These are phyloP conservation scores for Phaeosphaeriaceae sp. DNA, from an alignment of 2,329 filamentous ascomycete genomes.

Conservation along the genomic window DNA sequence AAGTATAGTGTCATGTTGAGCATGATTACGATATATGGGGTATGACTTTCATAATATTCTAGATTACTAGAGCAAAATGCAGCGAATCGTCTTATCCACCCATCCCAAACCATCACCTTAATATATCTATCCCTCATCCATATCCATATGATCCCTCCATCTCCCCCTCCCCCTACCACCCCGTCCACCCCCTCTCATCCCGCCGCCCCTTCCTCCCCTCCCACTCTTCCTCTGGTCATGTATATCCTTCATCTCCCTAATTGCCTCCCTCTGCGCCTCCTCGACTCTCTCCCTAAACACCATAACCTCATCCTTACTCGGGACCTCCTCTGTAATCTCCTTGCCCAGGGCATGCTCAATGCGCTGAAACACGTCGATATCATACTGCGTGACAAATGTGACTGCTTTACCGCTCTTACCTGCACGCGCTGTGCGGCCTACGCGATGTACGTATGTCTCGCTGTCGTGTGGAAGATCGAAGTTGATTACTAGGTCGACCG, in stretches of 20 bases:
- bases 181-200: conserved; percentile 44
- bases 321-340: conserved; percentile 72
- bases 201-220: conserved; percentile 61
- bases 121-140: conserved; percentile 66
- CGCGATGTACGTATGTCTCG: conserved; percentile 90
- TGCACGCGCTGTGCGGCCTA: conserved; percentile 86
- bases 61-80: background rate
- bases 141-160: conserved; percentile 73
- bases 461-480: conserved; percentile 83
- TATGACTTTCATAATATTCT: background rate
- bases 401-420: conserved; percentile 85
- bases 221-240: conserved; percentile 69
- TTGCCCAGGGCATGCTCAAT: conserved; percentile 85
- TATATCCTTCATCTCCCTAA: conserved; percentile 80
- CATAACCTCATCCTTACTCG: conserved; percentile 84
- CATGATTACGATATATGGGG: background rate
- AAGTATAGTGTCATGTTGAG: too few species aligned
- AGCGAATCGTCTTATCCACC: background rate
- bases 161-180: conserved; percentile 31
- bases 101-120: too few species aligned
- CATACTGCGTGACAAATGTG: conserved; percentile 85
- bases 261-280: conserved; percentile 82
- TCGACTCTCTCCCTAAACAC: conserved; percentile 78
- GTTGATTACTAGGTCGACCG: conserved; percentile 88
- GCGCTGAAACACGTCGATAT: conserved; percentile 78